Percentiles rank a stretch among this genome's conserved stretches.
Conservation (phyloP, 2,329 filamentous ascomycete species). For the Aureobasidium sp. region DNA sequence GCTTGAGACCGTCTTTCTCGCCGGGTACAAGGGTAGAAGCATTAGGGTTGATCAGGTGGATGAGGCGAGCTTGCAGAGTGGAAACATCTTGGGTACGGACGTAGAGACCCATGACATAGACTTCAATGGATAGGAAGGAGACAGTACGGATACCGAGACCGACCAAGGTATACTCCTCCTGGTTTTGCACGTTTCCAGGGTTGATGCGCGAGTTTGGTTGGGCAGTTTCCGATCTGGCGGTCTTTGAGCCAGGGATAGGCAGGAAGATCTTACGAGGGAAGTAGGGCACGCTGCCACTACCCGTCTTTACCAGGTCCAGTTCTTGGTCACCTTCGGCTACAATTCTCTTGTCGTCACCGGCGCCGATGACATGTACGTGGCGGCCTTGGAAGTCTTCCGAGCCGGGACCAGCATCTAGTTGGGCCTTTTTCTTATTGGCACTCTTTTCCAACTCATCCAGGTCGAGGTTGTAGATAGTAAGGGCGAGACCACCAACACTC, state of each 20-base stretch:
- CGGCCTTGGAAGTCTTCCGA: slow-evolving; percentile 43
- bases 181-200: slow-evolving; percentile 29
- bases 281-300: slow-evolving; percentile 67
- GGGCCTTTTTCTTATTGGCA: slow-evolving; percentile 20
- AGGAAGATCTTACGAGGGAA: slow-evolving; percentile 69
- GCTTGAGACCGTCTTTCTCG: slow-evolving; percentile 68
- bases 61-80: slow-evolving; percentile 66
- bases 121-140: slow-evolving; percentile 71
- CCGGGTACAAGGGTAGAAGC: slow-evolving; percentile 76
- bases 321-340: slow-evolving; percentile 45
- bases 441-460: slow-evolving; percentile 26
- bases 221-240: slow-evolving; percentile 15
- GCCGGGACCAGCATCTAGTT: slow-evolving; percentile 28
- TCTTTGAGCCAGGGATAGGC: slow-evolving; percentile 34
- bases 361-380: slow-evolving; percentile 51
- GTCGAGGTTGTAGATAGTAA: slow-evolving; percentile 27
- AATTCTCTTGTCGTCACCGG: slow-evolving; percentile 47
- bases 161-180: slow-evolving; percentile 74
- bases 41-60: slow-evolving; percentile 64
- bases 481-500: slow-evolving; percentile 24
- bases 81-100: slow-evolving; percentile 76
- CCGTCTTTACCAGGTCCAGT: slow-evolving; percentile 69
- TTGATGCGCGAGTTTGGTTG: slow-evolving; percentile 25
- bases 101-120: slow-evolving; percentile 93
- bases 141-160: slow-evolving; percentile 84